A percentile compares a stretch with the other conserved stretches of the same genome.
phyloP scores from a whole-genome alignment of 192 early-diverging fungal species.

The Phlyctochytrium planicorne region DNA sequence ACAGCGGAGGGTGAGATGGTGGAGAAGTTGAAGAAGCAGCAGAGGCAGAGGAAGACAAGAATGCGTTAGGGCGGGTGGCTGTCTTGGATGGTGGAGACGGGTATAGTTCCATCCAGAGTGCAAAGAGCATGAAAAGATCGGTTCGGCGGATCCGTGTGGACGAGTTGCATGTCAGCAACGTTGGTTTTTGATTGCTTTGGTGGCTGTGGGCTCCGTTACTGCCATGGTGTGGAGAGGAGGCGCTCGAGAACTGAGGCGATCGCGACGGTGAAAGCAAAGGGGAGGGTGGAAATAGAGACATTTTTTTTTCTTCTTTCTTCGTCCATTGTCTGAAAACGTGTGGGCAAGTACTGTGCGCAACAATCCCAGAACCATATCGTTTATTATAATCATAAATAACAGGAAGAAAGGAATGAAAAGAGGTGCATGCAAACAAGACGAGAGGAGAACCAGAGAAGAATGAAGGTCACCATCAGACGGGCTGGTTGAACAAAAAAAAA shows the following conservation, averaged over 20 bases:
- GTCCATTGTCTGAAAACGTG: too few species aligned
- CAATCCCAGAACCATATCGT: too few species aligned
- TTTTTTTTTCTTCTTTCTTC: too few species aligned
- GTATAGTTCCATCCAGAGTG: conserved; percentile 23
- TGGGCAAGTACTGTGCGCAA: too few species aligned
- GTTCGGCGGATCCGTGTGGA: background rate
- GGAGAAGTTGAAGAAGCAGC: background rate
- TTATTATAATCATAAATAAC: too few species aligned
- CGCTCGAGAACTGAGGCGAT: too few species aligned
- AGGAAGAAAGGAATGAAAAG: background rate
- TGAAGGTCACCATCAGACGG: too few species aligned
- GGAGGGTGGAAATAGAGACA: background rate
- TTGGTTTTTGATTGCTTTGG: background rate
- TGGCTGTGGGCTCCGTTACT: background rate
- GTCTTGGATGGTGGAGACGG: conserved; percentile 6
- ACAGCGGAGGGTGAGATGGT: background rate
- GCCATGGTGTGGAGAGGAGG: background rate
- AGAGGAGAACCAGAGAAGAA: too few species aligned
- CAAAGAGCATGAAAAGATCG: conserved; percentile 8
- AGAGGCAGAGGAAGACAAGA: background rate
- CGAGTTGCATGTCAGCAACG: background rate
- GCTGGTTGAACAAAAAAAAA: too few species aligned
- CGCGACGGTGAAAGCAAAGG: background rate
- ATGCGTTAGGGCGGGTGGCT: background rate
- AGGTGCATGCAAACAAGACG: background rate